Percentiles rank a stretch among this genome's conserved stretches.
These are phyloP conservation scores for Kwoniella mangroviensis DNA, from an alignment of 768 basidiomycete genomes.

Conservation along the genomic window DNA sequence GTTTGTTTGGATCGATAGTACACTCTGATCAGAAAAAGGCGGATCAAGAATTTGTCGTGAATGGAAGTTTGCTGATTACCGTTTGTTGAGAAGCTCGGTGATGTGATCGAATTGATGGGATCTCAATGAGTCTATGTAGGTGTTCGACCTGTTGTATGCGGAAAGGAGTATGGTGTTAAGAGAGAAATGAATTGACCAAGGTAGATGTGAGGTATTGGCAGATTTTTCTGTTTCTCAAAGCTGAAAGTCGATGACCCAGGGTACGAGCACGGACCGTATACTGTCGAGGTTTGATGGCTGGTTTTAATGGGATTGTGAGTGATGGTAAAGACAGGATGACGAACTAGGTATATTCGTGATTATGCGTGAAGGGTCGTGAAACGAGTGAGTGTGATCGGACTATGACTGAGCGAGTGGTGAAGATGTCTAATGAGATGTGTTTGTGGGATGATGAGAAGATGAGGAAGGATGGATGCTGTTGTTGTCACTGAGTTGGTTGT, in stretches of 20 bases:
- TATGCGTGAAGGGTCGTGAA: slow-evolving; percentile 6
- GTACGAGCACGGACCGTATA: slow-evolving; percentile 1
- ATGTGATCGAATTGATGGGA: too few species aligned
- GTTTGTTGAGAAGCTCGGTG: too few species aligned
- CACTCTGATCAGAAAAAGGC: too few species aligned
- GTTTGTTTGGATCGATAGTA: too few species aligned
- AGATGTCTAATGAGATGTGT: too few species aligned
- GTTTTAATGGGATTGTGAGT: background rate
- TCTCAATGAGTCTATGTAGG: too few species aligned
- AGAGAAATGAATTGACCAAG: background rate
- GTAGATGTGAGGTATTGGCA: background rate
- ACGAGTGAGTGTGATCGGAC: background rate
- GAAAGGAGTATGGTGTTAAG: background rate
- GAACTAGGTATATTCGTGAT: background rate
- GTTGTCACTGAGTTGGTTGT: too few species aligned
- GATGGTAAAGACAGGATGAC: background rate
- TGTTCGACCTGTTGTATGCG: too few species aligned
- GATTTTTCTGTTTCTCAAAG: background rate
- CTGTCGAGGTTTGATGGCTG: too few species aligned
- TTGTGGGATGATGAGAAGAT: background rate
- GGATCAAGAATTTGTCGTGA: too few species aligned
- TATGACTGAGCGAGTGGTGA: too few species aligned
- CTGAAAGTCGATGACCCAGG: background rate
- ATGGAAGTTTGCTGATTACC: too few species aligned
- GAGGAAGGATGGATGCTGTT: background rate